Base-by-base conservation (phyloP, 2,329 filamentous ascomycete genomes). In the Chaetomiaceae sp. region DNA sequence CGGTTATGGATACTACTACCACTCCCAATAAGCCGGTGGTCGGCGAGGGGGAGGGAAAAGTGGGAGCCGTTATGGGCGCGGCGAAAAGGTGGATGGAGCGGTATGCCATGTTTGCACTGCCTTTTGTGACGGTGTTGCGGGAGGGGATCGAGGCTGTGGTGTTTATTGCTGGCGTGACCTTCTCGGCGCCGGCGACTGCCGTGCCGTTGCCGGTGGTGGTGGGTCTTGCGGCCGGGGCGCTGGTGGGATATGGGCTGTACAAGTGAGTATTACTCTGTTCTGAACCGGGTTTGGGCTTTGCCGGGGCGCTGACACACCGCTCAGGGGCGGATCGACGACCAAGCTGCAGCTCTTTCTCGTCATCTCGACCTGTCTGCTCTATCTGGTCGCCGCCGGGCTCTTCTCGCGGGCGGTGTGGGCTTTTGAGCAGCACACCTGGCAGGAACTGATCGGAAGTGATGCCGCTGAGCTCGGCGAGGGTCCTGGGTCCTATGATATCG, bases 121-220 rank as follows among this genome's bases (percentile, higher is more conserved):
- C 90, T 1, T 95, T 95, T 69, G 78, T 95, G 66, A 95, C 90
- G 0, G 86, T 94, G n/a, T 72, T 95, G 13, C 78, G 90, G 32
- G 90, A 95, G 68, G 90, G 90, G 2, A 80, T 95, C 27, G 90
- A 96, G 67, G 89, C 87, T 0, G 85, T 95, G 32, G 80, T 95
- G 21, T 95, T 95, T 68, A 83, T 95, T 48, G 89, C 88, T 14
- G 90, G 90, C 18, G 90, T 96, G 4, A 86, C 86, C 3, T 83
- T 95, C 50, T 81, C 84, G 1, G 75, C 87, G 3, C 88, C 89
- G 0, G 89, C 88, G 2, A 81, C 79, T 5, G 78, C 90, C 0
- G 87, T 95, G 47, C 90, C 90, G 2, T 71, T 95, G 5, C 82
- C 90, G 0, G 86, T 90, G 2, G 70, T 95, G 18, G 77, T 82